Conservation (phyloP, 495 filamentous ascomycete species). For the Cercophora samala region DNA sequence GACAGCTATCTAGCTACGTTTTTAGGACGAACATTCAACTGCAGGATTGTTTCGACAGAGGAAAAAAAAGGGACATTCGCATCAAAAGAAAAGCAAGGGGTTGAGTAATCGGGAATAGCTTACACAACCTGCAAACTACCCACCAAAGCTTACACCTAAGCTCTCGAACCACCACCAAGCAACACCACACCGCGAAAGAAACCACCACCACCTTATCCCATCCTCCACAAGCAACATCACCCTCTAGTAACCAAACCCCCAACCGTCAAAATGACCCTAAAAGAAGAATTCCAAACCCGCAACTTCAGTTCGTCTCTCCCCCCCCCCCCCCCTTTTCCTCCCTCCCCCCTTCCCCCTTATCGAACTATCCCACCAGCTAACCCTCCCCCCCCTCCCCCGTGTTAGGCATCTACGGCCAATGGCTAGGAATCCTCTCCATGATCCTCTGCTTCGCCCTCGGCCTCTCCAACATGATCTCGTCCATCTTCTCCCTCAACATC, state of each 20-base stretch:
- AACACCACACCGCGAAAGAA: neutral
- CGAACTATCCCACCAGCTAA: too few species aligned
- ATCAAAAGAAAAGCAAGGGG: neutral
- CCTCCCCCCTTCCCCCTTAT: neutral
- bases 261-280: slow-evolving; percentile 48
- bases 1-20: too few species aligned
- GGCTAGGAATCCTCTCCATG: slow-evolving; percentile 92
- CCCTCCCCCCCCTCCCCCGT: neutral
- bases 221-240: neutral
- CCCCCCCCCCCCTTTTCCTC: neutral
- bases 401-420: neutral
- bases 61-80: too few species aligned
- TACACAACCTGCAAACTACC: neutral
- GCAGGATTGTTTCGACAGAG: too few species aligned
- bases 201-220: neutral
- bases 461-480: slow-evolving; percentile 89
- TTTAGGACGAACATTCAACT: too few species aligned
- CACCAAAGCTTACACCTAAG: neutral
- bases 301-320: slow-evolving; percentile 84
- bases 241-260: neutral
- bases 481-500: slow-evolving; percentile 65
- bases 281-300: slow-evolving; percentile 81
- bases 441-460: slow-evolving; percentile 93
- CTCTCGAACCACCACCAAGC: neutral
- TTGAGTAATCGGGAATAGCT: neutral